A percentile compares a stretch with the other conserved stretches of the same genome.
These are phyloP conservation scores for Ophiostoma sp. DNA, from an alignment of 2,329 filamentous ascomycete species.

Conservation along the genomic window DNA sequence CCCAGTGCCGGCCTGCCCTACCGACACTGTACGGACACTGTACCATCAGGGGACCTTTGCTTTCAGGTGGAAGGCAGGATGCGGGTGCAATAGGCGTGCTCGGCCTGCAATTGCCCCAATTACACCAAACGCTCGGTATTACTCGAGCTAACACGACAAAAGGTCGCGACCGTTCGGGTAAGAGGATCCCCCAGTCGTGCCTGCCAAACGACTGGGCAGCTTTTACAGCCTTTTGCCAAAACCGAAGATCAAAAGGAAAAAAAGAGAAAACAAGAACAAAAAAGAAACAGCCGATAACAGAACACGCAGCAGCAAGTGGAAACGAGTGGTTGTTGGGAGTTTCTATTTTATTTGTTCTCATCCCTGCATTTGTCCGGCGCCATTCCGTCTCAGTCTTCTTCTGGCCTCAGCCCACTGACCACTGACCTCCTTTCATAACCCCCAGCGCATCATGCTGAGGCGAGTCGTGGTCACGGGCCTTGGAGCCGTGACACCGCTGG, in stretches of 20 bases:
- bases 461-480: constrained; percentile 83
- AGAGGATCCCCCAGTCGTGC: background rate
- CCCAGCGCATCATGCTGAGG: constrained; percentile 41
- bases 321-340: background rate
- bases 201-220: background rate
- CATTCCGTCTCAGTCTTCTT: background rate
- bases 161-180: constrained; percentile 11
- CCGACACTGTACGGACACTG: constrained; percentile 23
- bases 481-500: constrained; percentile 79
- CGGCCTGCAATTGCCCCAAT: background rate
- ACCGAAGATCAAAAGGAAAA: background rate
- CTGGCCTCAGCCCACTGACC: too few relatives aligned
- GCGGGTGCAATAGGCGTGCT: constrained; percentile 5
- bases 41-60: background rate
- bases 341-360: background rate
- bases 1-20: background rate
- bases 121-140: constrained; percentile 15
- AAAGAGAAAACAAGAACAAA: background rate
- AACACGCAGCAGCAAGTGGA: background rate
- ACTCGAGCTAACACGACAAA: constrained; percentile 14
- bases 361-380: background rate
- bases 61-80: background rate
- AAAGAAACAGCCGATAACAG: background rate
- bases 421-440: background rate
- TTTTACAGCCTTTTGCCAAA: background rate